Conservation (phyloP, 2,329 filamentous ascomycete species). For the Fusarium euwallaceae region DNA sequence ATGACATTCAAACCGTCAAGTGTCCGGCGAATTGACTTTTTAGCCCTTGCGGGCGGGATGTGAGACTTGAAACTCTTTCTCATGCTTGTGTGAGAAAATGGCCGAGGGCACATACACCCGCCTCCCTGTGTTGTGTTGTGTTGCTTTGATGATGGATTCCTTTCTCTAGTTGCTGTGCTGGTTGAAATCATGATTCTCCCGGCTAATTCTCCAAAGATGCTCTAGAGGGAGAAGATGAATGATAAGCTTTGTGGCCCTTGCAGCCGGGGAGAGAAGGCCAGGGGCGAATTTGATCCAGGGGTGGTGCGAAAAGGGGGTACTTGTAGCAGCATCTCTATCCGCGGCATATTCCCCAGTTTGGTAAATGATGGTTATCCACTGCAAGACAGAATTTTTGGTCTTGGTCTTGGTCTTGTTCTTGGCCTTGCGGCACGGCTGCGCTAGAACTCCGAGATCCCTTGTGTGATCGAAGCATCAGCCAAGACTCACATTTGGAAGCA, state of each 20-base stretch:
- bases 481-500: conserved; percentile 18
- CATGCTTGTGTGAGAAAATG: neutral
- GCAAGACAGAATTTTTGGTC: conserved; percentile 4
- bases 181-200: conserved; percentile 13
- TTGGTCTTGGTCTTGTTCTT: neutral
- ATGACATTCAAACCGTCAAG: conserved; percentile 10
- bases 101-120: neutral
- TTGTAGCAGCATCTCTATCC: conserved; percentile 36
- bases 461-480: conserved; percentile 12
- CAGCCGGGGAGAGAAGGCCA: conserved; percentile 13
- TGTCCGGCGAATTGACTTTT: neutral
- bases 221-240: conserved; percentile 16
- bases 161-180: neutral
- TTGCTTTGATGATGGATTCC: conserved; percentile 16
- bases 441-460: conserved; percentile 2
- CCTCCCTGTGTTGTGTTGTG: neutral
- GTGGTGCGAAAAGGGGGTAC: conserved; percentile 18
- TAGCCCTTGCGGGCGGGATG: neutral
- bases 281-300: conserved; percentile 27
- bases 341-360: conserved; percentile 25
- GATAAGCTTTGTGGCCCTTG: conserved; percentile 25
- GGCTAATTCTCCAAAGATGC: neutral
- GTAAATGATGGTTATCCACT: conserved; percentile 22
- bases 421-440: neutral
- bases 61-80: conserved; percentile 13